phyloP scores from a whole-genome alignment of 352 stramenopile species.

The Pythium plurisporium region DNA sequence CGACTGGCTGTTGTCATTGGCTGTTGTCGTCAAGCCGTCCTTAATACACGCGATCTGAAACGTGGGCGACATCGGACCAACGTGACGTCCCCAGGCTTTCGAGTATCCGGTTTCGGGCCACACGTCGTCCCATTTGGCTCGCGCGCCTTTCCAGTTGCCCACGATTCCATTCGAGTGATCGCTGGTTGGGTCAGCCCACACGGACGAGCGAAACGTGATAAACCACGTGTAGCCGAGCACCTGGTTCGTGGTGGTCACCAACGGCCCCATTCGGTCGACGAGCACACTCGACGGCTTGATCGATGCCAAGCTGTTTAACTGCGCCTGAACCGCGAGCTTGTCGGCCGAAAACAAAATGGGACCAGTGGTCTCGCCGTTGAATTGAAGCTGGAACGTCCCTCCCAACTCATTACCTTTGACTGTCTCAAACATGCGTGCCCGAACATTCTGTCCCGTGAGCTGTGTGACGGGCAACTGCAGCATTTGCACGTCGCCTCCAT shows the following conservation, averaged over 20 bases:
- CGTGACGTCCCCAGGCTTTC: conserved; percentile 95
- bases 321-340: conserved; percentile 73
- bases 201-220: conserved; percentile 93
- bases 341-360: conserved; percentile 86
- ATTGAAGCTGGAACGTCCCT: conserved; percentile 92
- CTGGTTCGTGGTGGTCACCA: conserved; percentile 43
- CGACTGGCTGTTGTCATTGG: conserved; percentile 47
- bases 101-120: conserved; percentile 92
- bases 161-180: conserved; percentile 75
- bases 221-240: conserved; percentile 88
- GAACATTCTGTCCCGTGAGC: conserved; percentile 31
- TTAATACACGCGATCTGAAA: conserved; percentile 50
- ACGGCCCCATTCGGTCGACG: conserved; percentile 59
- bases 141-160: conserved; percentile 90
- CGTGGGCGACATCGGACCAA: conserved; percentile 76
- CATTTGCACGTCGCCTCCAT: conserved; percentile 81
- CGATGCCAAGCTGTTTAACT: conserved; percentile 90
- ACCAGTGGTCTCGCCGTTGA: conserved; percentile 91
- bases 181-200: conserved; percentile 90
- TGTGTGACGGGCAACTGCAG: conserved; percentile 33
- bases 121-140: conserved; percentile 79
- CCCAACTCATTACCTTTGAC: conserved; percentile 86
- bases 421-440: conserved; percentile 59
- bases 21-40: conserved; percentile 58
- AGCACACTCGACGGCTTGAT: conserved; percentile 91